A percentile compares a stretch with the other conserved stretches of the same genome.
phyloP scores from a whole-genome alignment of 257 asterid species.

The Primulina huaijiensis region DNA sequence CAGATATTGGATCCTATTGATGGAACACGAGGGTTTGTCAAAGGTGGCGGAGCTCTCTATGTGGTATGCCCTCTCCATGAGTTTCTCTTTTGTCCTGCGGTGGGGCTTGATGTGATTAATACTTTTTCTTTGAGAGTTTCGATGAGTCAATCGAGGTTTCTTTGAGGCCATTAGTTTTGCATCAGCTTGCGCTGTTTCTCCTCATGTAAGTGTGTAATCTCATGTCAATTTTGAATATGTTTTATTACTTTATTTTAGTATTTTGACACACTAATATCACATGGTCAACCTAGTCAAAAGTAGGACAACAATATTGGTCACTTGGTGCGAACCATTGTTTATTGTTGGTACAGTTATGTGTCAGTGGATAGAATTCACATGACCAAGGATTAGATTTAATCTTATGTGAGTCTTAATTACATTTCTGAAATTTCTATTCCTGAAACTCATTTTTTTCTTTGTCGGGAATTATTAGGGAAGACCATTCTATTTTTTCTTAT shows the following conservation, averaged over 20 bases:
- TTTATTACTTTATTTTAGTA: neutral
- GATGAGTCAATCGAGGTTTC: slow-evolving; percentile 9
- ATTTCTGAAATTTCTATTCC: slow-evolving; percentile 7
- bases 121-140: slow-evolving; percentile 13
- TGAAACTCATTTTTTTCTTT: neutral
- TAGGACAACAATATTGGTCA: neutral
- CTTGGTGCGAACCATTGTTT: neutral
- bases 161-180: slow-evolving; percentile 3
- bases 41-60: slow-evolving; percentile 82
- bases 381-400: neutral
- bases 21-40: slow-evolving; percentile 93
- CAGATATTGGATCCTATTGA: slow-evolving; percentile 98
- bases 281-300: slow-evolving; percentile 14
- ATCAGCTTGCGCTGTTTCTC: slow-evolving; percentile 8
- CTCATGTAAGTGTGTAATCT: neutral
- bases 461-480: neutral
- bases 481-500: slow-evolving; percentile 5
- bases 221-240: slow-evolving; percentile 12
- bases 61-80: slow-evolving; percentile 63
- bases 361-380: too few species aligned
- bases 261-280: too few species aligned
- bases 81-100: slow-evolving; percentile 20
- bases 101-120: slow-evolving; percentile 20
- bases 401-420: neutral
- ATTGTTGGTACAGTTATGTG: too few species aligned